Evolutionary conservation across 1,139 yeast genomes (phyloP).

Genomic region (Magnusiomyces tetraspermus): DNA sequence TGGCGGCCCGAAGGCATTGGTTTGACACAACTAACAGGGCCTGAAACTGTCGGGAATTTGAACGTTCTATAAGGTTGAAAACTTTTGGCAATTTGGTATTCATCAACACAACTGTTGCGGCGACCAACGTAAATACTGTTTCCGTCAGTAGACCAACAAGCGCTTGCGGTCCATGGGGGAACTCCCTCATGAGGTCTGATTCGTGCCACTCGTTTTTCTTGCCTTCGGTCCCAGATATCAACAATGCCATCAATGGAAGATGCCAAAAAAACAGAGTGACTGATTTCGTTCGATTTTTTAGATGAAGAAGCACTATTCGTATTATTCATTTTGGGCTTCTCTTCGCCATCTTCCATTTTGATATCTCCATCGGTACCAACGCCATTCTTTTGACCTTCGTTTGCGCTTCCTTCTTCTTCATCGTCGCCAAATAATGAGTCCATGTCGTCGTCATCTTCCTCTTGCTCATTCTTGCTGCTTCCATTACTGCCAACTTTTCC

Average conservation of each 20-base stretch:
- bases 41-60: slow-evolving; percentile 78
- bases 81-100: slow-evolving; percentile 63
- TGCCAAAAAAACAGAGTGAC: slow-evolving; percentile 56
- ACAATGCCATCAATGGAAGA: slow-evolving; percentile 80
- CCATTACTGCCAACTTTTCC: slow-evolving; percentile 6
- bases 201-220: slow-evolving; percentile 40
- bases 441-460: slow-evolving; percentile 29
- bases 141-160: slow-evolving; percentile 85
- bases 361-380: slow-evolving; percentile 11
- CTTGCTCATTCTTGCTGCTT: slow-evolving; percentile 6
- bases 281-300: slow-evolving; percentile 8
- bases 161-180: slow-evolving; percentile 87
- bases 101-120: slow-evolving; percentile 82
- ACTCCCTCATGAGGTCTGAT: slow-evolving; percentile 54
- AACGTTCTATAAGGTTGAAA: slow-evolving; percentile 44
- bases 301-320: slow-evolving; percentile 1
- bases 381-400: slow-evolving; percentile 16
- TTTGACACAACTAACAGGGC: slow-evolving; percentile 76
- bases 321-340: slow-evolving; percentile 14
- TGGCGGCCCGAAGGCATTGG: slow-evolving; percentile 77
- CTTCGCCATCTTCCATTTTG: slow-evolving; percentile 8
- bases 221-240: slow-evolving; percentile 74
- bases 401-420: slow-evolving; percentile 41
- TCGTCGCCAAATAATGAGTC: slow-evolving; percentile 72
- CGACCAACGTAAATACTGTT: slow-evolving; percentile 75